These are phyloP conservation scores for Venturia pyrina DNA, from an alignment of 2,329 filamentous ascomycete genomes.

Conservation along the genomic window DNA sequence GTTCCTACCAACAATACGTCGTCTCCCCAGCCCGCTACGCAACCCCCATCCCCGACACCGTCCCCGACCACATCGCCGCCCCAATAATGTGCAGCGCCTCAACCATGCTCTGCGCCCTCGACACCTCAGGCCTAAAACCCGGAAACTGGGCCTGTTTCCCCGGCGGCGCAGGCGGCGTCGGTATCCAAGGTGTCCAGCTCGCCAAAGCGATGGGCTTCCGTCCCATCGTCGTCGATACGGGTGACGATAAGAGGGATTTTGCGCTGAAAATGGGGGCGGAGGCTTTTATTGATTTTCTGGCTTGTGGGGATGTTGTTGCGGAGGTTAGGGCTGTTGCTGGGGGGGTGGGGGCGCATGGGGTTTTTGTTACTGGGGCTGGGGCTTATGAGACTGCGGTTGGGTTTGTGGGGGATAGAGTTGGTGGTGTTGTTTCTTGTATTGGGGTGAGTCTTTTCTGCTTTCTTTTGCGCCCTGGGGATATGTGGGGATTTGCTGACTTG, in stretches of 20 bases:
- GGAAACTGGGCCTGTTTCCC: conserved; percentile 47
- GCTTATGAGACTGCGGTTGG: conserved; percentile 33
- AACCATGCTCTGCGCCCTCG: conserved; percentile 48
- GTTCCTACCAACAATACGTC: conserved; percentile 52
- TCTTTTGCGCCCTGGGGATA: too few relatives aligned
- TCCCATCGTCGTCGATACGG: conserved; percentile 27
- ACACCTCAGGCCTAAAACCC: conserved; percentile 39
- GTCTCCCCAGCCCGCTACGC: conserved; percentile 46
- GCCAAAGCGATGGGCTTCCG: conserved; percentile 30
- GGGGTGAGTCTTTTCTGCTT: conserved; percentile 26
- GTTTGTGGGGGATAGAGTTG: conserved; percentile 38
- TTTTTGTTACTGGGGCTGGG: conserved; percentile 30
- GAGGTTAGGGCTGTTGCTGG: conserved; percentile 25
- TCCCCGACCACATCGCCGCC: conserved; percentile 43
- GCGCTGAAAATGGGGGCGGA: conserved; percentile 25
- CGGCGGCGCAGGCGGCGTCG: conserved; percentile 45
- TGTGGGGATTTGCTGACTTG: conserved; percentile 15
- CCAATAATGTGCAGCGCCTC: conserved; percentile 48
- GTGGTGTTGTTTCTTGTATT: conserved; percentile 44
- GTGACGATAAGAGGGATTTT: conserved; percentile 25
- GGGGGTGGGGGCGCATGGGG: conserved; percentile 28
- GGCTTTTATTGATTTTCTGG: conserved; percentile 29
- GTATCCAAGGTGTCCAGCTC: conserved; percentile 45
- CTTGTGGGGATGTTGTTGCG: conserved; percentile 22
- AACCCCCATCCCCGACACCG: conserved; percentile 44